phyloP scores from a whole-genome alignment of 2,329 filamentous ascomycete genomes.

The Hymenoscyphus scutula region DNA sequence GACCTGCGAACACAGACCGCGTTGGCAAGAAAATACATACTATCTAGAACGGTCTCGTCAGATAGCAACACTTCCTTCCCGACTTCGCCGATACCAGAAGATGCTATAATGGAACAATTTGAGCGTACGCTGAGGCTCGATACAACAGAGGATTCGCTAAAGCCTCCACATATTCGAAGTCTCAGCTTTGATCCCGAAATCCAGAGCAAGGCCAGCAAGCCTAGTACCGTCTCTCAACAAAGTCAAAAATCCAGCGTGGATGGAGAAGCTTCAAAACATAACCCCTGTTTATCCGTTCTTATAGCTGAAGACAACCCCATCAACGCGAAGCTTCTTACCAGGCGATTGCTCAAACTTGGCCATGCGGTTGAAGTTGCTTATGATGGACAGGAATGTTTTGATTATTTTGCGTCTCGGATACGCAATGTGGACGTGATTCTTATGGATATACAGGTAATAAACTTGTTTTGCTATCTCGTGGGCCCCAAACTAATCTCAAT shows the following conservation, averaged over 20 bases:
- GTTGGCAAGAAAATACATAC: neutral
- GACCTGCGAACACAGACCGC: neutral
- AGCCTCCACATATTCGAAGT: neutral
- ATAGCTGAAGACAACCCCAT: slow-evolving; percentile 80
- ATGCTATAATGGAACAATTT: neutral
- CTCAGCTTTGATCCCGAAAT: neutral
- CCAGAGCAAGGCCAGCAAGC: neutral
- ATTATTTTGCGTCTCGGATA: slow-evolving; percentile 61
- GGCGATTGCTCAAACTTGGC: slow-evolving; percentile 71
- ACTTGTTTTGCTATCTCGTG: neutral
- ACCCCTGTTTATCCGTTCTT: slow-evolving; percentile 49
- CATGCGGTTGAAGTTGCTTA: slow-evolving; percentile 69
- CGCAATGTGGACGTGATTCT: slow-evolving; percentile 27
- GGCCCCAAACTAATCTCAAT: neutral
- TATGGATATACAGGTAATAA: slow-evolving; percentile 30
- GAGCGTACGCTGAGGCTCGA: neutral
- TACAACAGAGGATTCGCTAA: neutral
- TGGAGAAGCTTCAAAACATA: slow-evolving; percentile 61
- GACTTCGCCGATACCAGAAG: neutral
- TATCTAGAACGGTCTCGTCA: neutral
- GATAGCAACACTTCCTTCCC: neutral
- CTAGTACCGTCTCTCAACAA: neutral
- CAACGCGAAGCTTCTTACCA: slow-evolving; percentile 74
- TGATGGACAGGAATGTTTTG: slow-evolving; percentile 74
- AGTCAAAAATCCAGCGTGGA: slow-evolving; percentile 48